phyloP scores from a whole-genome alignment of 1,284 basidiomycete genomes.

The Boletellus dicymbophilus region DNA sequence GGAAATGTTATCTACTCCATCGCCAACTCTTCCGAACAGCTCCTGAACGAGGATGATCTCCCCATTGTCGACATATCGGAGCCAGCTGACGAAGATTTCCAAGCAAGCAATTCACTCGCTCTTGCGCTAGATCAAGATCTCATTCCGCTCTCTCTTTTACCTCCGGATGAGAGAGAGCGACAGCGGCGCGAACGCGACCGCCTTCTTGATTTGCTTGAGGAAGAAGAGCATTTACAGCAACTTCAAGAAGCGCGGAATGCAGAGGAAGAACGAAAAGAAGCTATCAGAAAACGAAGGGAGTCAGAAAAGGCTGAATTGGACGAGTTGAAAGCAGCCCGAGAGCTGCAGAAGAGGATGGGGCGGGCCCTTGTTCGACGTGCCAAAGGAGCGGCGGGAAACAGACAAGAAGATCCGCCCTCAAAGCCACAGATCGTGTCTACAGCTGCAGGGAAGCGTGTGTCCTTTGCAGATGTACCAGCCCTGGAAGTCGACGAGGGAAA shows the following conservation, averaged over 20 bases:
- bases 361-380: conserved; percentile 58
- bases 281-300: conserved; percentile 51
- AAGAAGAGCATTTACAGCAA: conserved; percentile 58
- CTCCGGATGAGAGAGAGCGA: conserved; percentile 48
- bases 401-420: conserved; percentile 29
- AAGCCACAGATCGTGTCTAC: conserved; percentile 15
- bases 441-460: conserved; percentile 60
- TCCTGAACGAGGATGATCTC: conserved; percentile 73
- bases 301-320: conserved; percentile 54
- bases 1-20: conserved; percentile 17
- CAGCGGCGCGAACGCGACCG: conserved; percentile 56
- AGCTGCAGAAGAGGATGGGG: conserved; percentile 77
- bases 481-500: conserved; percentile 10
- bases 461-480: conserved; percentile 52
- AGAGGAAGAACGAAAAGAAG: conserved; percentile 43
- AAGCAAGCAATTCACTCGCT: conserved; percentile 22
- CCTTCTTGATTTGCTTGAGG: conserved; percentile 68
- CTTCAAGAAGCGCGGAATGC: conserved; percentile 42
- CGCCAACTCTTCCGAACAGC: conserved; percentile 38
- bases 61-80: conserved; percentile 80
- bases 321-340: conserved; percentile 51
- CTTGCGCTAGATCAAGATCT: conserved; percentile 40
- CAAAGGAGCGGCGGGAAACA: conserved; percentile 42
- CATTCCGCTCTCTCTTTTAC: conserved; percentile 48
- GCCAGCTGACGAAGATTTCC: conserved; percentile 36